Evolutionary conservation across 495 filamentous ascomycete species (phyloP).

Genomic region (Penicillium alfredii): DNA sequence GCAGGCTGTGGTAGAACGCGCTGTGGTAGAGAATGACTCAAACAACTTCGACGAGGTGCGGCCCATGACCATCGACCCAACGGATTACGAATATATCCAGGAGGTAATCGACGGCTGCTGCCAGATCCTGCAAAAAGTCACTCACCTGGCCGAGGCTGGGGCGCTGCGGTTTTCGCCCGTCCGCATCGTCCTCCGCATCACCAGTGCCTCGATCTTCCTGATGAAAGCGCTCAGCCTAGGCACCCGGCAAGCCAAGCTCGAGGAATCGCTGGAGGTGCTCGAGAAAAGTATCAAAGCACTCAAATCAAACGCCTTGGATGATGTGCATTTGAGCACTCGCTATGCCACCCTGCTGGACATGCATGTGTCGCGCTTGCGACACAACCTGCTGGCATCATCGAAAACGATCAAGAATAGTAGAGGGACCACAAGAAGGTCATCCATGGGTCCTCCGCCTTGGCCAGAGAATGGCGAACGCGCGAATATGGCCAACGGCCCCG

Average conservation of each 20-base stretch:
- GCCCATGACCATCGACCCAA: constrained; percentile 45
- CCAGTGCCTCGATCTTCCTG: constrained; percentile 47
- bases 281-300: constrained; percentile 44
- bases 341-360: constrained; percentile 47
- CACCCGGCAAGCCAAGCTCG: constrained; percentile 41
- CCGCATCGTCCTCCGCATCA: constrained; percentile 47
- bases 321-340: constrained; percentile 47
- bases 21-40: constrained; percentile 36
- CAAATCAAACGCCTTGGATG: constrained; percentile 45
- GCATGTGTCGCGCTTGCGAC: constrained; percentile 41
- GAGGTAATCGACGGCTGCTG: constrained; percentile 51
- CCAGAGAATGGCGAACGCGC: constrained; percentile 21
- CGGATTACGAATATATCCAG: constrained; percentile 51
- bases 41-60: constrained; percentile 34
- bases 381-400: constrained; percentile 37
- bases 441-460: constrained; percentile 29
- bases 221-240: constrained; percentile 51
- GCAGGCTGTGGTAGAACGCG: constrained; percentile 48
- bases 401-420: constrained; percentile 22
- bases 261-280: constrained; percentile 44
- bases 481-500: constrained; percentile 15
- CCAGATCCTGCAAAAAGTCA: constrained; percentile 44
- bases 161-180: constrained; percentile 46
- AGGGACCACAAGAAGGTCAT: constrained; percentile 20
- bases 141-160: constrained; percentile 35